Conservation (phyloP, 805 yeast genomes). For the Metschnikowia lochheadii region DNA sequence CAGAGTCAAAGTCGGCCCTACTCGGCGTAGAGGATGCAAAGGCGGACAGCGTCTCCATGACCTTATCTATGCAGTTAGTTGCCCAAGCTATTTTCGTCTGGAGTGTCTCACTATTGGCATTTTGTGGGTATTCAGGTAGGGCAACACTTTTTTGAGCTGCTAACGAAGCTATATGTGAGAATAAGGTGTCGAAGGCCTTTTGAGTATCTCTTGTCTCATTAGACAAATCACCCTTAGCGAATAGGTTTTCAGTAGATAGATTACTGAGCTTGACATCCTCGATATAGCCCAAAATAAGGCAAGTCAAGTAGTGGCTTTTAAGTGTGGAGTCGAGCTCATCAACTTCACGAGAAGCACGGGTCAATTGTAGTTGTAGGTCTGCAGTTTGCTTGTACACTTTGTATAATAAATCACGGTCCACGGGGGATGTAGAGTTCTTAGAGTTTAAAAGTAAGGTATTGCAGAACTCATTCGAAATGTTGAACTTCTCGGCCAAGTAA, state of each 20-base stretch:
- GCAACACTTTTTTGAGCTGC: slow-evolving; percentile 41
- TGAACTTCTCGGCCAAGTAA: slow-evolving; percentile 28
- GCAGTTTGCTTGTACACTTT: slow-evolving; percentile 33
- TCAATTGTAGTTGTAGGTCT: slow-evolving; percentile 29
- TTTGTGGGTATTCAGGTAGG: slow-evolving; percentile 28
- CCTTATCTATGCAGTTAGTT: slow-evolving; percentile 35
- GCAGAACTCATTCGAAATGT: slow-evolving; percentile 33
- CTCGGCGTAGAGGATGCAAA: slow-evolving; percentile 1
- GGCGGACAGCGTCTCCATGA: slow-evolving; percentile 13
- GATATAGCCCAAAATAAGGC: slow-evolving; percentile 45
- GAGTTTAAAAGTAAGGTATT: slow-evolving; percentile 21
- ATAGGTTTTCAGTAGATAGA: slow-evolving; percentile 7
- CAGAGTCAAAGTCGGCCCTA: slow-evolving; percentile 5
- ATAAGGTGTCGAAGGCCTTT: slow-evolving; percentile 39
- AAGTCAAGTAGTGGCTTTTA: slow-evolving; percentile 41
- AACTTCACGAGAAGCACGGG: slow-evolving; percentile 24
- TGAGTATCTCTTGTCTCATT: background rate
- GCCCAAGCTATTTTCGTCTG: slow-evolving; percentile 34
- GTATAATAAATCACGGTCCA: slow-evolving; percentile 27
- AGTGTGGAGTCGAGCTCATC: slow-evolving; percentile 25
- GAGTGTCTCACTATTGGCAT: slow-evolving; percentile 16
- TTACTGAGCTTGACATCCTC: slow-evolving; percentile 34
- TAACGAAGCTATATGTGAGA: slow-evolving; percentile 44
- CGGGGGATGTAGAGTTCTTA: slow-evolving; percentile 14
- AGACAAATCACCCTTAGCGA: background rate